Percentiles rank a stretch among this genome's conserved stretches.
Evolutionary conservation across 306 rosid genomes (phyloP).

Genomic region (Cucurbita ficifolia): DNA sequence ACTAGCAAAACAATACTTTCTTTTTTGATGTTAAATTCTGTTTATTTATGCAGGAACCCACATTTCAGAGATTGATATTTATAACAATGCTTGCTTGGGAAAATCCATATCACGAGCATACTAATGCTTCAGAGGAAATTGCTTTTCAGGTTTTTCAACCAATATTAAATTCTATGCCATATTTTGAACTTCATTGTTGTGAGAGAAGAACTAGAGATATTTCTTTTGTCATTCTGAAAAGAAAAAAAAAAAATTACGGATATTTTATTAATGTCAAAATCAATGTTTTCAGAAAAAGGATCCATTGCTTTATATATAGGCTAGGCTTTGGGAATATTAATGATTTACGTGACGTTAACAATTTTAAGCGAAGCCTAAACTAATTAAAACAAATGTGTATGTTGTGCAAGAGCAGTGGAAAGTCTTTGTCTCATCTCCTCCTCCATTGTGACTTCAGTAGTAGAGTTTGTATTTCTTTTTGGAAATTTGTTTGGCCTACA

Average conservation of each 20-base stretch:
- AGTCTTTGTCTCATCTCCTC: no score
- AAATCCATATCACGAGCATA: conserved; percentile 49
- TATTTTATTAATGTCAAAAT: background rate
- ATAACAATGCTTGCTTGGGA: conserved; percentile 97
- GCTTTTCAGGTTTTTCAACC: conserved; percentile 50
- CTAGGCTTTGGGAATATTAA: background rate
- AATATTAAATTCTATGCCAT: background rate
- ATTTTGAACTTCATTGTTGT: background rate
- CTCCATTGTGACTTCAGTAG: no score
- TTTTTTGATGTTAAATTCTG: conserved; percentile 15
- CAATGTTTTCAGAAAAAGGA: background rate
- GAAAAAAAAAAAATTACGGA: no score
- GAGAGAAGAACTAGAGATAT: background rate
- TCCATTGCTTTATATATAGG: background rate
- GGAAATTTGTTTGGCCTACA: no score
- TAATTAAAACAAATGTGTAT: no score
- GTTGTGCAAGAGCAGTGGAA: no score
- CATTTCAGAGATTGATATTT: conserved; percentile 79
- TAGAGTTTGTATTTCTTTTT: no score
- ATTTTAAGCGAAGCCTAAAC: background rate
- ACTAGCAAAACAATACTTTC: background rate
- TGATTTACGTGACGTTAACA: background rate
- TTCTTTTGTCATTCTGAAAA: no score
- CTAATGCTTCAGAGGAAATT: conserved; percentile 42
- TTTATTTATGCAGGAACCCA: conserved; percentile 51